A percentile compares a stretch with the other conserved stretches of the same genome.
Conservation (phyloP, 805 yeast genomes). For the Metschnikowia shivogae region DNA sequence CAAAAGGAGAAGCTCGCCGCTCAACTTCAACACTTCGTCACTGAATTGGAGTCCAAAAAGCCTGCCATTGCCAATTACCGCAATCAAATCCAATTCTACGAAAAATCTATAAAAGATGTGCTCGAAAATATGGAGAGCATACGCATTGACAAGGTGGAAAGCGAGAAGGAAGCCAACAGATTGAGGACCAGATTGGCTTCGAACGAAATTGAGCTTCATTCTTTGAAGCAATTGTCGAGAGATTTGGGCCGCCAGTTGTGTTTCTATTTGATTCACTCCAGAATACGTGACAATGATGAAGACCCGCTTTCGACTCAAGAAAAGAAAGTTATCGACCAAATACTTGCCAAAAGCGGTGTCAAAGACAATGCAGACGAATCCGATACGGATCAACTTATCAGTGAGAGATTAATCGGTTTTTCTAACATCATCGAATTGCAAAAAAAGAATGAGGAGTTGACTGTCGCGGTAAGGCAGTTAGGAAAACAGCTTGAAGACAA, state of each 20-base stretch:
- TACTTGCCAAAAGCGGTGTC: slow-evolving; percentile 41
- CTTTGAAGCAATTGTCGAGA: slow-evolving; percentile 52
- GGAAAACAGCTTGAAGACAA: slow-evolving; percentile 67
- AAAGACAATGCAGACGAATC: slow-evolving; percentile 33
- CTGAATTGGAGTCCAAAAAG: slow-evolving; percentile 72
- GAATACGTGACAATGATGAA: slow-evolving; percentile 52
- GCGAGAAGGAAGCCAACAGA: slow-evolving; percentile 36
- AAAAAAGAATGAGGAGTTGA: slow-evolving; percentile 66
- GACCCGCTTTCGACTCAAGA: slow-evolving; percentile 64
- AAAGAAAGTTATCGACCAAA: slow-evolving; percentile 54
- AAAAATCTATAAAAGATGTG: slow-evolving; percentile 51
- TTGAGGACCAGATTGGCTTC: slow-evolving; percentile 35
- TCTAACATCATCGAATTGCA: slow-evolving; percentile 64
- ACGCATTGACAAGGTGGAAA: slow-evolving; percentile 46
- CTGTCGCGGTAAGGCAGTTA: slow-evolving; percentile 63
- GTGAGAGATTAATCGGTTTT: slow-evolving; percentile 72
- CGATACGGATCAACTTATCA: slow-evolving; percentile 69
- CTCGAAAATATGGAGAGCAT: slow-evolving; percentile 49
- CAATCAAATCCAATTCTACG: slow-evolving; percentile 52
- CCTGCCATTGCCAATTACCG: slow-evolving; percentile 70
- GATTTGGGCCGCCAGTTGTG: slow-evolving; percentile 87
- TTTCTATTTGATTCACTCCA: slow-evolving; percentile 61
- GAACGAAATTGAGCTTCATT: slow-evolving; percentile 42
- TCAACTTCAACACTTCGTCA: slow-evolving; percentile 67
- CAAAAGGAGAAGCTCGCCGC: slow-evolving; percentile 66